These are phyloP conservation scores for Kazachstania sp. DNA, from an alignment of 1,139 yeast genomes.

Conservation along the genomic window DNA sequence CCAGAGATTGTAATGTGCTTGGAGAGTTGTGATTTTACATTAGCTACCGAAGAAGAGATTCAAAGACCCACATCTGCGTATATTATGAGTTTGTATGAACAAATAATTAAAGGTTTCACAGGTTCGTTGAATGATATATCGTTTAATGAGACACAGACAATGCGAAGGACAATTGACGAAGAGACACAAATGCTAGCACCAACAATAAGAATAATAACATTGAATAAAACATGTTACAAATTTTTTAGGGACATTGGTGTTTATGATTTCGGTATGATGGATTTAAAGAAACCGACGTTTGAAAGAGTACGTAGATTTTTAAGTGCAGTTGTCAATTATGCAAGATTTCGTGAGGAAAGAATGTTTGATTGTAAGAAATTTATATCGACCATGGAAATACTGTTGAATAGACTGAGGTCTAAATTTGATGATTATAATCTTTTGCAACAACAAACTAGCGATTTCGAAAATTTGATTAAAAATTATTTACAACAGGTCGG, in stretches of 20 bases:
- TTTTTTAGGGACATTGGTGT: constrained; percentile 71
- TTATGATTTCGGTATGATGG: constrained; percentile 65
- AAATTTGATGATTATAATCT: constrained; percentile 36
- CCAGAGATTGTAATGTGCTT: constrained; percentile 56
- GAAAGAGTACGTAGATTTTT: constrained; percentile 53
- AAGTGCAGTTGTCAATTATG: constrained; percentile 81
- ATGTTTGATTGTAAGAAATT: constrained; percentile 59
- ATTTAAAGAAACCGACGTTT: constrained; percentile 64
- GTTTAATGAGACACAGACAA: neutral
- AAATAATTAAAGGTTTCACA: constrained; percentile 61
- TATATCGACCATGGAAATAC: constrained; percentile 46
- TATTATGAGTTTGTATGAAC: constrained; percentile 55
- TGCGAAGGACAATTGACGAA: constrained; percentile 4
- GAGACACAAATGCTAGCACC: constrained; percentile 7
- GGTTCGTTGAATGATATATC: constrained; percentile 44
- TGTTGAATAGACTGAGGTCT: constrained; percentile 37
- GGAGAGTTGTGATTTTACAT: constrained; percentile 50
- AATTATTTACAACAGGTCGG: constrained; percentile 8
- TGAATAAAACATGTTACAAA: constrained; percentile 51
- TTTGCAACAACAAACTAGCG: constrained; percentile 38
- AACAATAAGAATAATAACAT: constrained; percentile 37
- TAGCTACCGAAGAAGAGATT: constrained; percentile 55
- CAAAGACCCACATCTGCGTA: constrained; percentile 58
- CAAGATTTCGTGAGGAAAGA: constrained; percentile 73
- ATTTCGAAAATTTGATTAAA: constrained; percentile 30